phyloP scores from a whole-genome alignment of 768 basidiomycete genomes.

The Pholiota conissans region DNA sequence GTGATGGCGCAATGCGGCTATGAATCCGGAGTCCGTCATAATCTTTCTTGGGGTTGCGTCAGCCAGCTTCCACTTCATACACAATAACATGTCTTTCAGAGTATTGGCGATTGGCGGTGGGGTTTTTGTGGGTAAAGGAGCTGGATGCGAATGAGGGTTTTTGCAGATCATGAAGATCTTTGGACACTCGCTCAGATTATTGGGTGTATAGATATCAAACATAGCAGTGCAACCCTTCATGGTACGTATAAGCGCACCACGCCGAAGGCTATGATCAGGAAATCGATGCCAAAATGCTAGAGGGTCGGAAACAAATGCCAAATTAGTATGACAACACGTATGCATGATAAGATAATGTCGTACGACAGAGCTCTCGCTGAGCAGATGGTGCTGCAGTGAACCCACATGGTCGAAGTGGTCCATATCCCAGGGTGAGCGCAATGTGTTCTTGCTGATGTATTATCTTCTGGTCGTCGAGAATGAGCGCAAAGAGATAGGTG shows the following conservation, averaged over 20 bases:
- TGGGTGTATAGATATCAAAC: not conserved
- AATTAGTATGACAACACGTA: no score
- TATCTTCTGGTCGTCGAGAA: not conserved
- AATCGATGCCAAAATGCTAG: conserved; percentile 19
- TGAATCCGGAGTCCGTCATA: conserved; percentile 23
- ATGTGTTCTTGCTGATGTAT: not conserved
- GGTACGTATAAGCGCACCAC: conserved; percentile 9
- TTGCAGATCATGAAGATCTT: conserved; percentile 3
- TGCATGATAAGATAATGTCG: no score
- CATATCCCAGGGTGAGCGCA: conserved; percentile 10
- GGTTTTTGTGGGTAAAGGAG: conserved; percentile 3
- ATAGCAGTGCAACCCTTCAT: not conserved
- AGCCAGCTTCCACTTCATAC: conserved; percentile 24
- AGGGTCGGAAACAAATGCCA: no score
- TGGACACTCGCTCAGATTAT: not conserved
- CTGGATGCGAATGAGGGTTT: conserved; percentile 1
- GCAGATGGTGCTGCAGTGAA: conserved; percentile 14
- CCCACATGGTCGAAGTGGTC: conserved; percentile 19
- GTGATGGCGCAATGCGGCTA: conserved; percentile 8
- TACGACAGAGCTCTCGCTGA: conserved; percentile 19
- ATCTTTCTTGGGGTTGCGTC: conserved; percentile 28
- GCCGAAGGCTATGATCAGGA: conserved; percentile 12
- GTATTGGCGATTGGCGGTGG: conserved; percentile 9
- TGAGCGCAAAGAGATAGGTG: conserved; percentile 20
- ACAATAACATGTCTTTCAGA: conserved; percentile 13